Conservation (phyloP, 805 yeast species). For the Saccharomycopsis fermentans region DNA sequence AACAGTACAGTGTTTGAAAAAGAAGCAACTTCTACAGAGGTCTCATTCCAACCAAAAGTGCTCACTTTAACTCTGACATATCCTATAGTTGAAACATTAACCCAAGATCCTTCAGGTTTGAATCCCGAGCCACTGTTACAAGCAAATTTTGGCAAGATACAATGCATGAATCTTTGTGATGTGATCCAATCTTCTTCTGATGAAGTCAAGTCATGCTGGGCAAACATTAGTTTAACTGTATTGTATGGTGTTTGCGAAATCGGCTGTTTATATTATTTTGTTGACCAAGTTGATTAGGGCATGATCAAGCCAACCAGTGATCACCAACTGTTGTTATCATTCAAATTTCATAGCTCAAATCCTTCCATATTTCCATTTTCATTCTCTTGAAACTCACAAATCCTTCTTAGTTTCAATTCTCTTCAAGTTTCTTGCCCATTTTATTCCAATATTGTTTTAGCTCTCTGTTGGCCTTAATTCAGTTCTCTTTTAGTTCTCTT, state of each 20-base stretch:
- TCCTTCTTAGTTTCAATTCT: no score
- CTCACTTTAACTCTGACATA: neutral
- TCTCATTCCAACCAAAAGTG: neutral
- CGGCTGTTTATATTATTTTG: conserved; percentile 11
- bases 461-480: neutral
- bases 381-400: no score
- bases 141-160: conserved; percentile 7
- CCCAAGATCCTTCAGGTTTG: neutral
- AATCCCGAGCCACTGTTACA: neutral
- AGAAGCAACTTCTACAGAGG: neutral
- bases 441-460: no score
- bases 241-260: conserved; percentile 16
- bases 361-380: no score
- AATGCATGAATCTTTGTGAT: conserved; percentile 12
- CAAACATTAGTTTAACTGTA: conserved; percentile 7
- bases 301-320: no score
- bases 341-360: no score
- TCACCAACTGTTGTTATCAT: no score
- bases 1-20: no score
- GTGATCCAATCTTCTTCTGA: conserved; percentile 6
- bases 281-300: neutral
- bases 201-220: conserved; percentile 13
- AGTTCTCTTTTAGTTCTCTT: neutral
- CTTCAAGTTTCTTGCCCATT: no score
- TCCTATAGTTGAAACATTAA: neutral